Percentiles rank a stretch among this genome's conserved stretches.
phyloP scores from a whole-genome alignment of 257 asterid species.

The Forsythia suspensa region DNA sequence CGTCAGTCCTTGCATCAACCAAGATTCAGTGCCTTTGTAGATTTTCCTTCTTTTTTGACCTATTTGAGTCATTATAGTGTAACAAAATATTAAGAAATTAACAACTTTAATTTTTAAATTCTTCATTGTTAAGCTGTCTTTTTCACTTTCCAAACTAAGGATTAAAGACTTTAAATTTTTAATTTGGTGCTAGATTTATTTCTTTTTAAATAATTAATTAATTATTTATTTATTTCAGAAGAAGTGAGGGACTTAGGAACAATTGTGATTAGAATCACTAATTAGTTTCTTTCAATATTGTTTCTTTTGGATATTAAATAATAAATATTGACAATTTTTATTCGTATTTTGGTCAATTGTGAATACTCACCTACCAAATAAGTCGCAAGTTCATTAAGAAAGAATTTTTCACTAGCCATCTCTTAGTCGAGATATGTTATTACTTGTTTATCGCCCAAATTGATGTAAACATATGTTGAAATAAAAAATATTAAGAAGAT shows the following conservation, averaged over 20 bases:
- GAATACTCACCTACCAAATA: not conserved
- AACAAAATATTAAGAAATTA: not conserved
- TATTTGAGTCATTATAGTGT: not conserved
- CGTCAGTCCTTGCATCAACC: not conserved
- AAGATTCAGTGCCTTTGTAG: not conserved
- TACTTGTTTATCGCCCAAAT: not conserved
- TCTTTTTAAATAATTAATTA: not conserved
- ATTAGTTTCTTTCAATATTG: no score
- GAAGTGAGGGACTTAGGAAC: no score
- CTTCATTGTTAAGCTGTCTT: not conserved
- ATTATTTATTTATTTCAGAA: no score
- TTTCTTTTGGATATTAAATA: no score
- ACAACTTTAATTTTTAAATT: not conserved
- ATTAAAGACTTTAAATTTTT: no score
- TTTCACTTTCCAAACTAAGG: no score
- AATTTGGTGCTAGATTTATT: not conserved
- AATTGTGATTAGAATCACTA: no score
- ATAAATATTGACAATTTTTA: not conserved
- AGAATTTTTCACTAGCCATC: not conserved
- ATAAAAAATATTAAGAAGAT: not conserved
- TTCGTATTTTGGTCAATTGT: not conserved
- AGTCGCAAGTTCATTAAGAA: not conserved
- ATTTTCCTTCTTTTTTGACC: not conserved
- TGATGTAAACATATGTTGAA: not conserved
- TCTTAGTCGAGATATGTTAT: not conserved